These are phyloP conservation scores for Arthrobotrys sphaeroides DNA, from an alignment of 2,329 filamentous ascomycete species.

Conservation along the genomic window DNA sequence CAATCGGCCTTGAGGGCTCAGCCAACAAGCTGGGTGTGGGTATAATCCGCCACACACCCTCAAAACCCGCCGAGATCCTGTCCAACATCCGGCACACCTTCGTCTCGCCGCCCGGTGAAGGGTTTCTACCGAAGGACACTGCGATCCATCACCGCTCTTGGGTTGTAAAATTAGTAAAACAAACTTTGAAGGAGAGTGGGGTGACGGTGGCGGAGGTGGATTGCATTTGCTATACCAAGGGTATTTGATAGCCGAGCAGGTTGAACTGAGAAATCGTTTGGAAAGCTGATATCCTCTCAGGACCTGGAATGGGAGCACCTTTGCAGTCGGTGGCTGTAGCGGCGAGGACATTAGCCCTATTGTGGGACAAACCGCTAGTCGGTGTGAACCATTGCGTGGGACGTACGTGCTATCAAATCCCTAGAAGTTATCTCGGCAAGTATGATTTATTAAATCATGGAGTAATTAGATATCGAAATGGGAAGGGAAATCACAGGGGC, in stretches of 20 bases:
- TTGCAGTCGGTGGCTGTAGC: conserved; percentile 86
- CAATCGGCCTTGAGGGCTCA: conserved; percentile 84
- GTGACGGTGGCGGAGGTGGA: conserved; percentile 74
- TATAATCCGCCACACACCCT: conserved; percentile 78
- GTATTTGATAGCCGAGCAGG: conserved; percentile 16
- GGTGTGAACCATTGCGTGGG: conserved; percentile 98
- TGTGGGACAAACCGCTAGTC: conserved; percentile 89
- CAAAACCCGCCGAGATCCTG: conserved; percentile 72
- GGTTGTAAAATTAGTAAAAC: conserved; percentile 82
- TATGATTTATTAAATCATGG: background rate
- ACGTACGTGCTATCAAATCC: conserved; percentile 64
- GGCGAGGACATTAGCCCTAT: conserved; percentile 79
- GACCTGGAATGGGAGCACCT: conserved; percentile 95
- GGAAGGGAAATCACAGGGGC: conserved; percentile 91
- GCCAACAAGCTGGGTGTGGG: conserved; percentile 98
- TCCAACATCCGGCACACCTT: conserved; percentile 96
- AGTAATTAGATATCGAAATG: conserved; percentile 95
- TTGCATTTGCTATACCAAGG: conserved; percentile 94
- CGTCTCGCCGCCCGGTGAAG: conserved; percentile 86
- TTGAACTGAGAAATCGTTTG: background rate
- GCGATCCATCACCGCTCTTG: conserved; percentile 88
- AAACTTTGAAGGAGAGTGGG: conserved; percentile 76
- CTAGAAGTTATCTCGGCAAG: background rate
- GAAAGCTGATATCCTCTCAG: conserved; percentile 33
- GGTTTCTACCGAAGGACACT: conserved; percentile 96